Percentiles rank a stretch among this genome's conserved stretches.
These are phyloP conservation scores for Berkeleyomyces basicola DNA, from an alignment of 2,329 filamentous ascomycete species.

Conservation along the genomic window DNA sequence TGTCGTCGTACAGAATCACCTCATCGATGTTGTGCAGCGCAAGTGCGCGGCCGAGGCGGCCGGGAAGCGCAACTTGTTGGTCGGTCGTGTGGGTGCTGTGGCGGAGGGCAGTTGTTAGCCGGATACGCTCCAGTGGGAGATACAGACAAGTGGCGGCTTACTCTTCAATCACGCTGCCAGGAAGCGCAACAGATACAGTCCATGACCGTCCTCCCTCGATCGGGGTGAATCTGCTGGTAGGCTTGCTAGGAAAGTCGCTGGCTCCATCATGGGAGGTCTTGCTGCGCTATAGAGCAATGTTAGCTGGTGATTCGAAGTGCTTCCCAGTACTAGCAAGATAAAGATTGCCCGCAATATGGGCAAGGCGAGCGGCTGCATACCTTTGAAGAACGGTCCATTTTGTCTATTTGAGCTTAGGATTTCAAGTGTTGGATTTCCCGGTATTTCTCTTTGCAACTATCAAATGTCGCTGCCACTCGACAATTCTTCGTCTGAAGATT, in stretches of 20 bases:
- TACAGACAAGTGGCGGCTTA: slow-evolving; percentile 23
- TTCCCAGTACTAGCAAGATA: neutral
- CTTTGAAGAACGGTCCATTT: slow-evolving; percentile 10
- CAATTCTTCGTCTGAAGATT: slow-evolving; percentile 7
- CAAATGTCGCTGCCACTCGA: neutral
- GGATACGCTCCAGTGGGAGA: neutral
- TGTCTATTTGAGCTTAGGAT: neutral
- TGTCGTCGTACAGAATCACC: slow-evolving; percentile 66
- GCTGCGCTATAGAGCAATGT: slow-evolving; percentile 27
- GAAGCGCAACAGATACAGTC: slow-evolving; percentile 63
- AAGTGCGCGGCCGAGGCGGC: slow-evolving; percentile 62
- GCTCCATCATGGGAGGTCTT: slow-evolving; percentile 29
- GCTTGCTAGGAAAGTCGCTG: slow-evolving; percentile 33
- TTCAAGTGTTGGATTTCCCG: neutral
- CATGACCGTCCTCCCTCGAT: slow-evolving; percentile 44
- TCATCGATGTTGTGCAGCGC: slow-evolving; percentile 77
- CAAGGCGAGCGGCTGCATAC: neutral
- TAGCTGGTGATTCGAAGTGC: neutral
- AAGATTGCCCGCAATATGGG: neutral
- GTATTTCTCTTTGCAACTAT: neutral
- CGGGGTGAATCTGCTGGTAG: slow-evolving; percentile 52
- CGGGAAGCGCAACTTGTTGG: slow-evolving; percentile 55
- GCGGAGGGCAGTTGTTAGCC: slow-evolving; percentile 6
- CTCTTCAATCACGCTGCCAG: slow-evolving; percentile 63
- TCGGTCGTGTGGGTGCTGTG: slow-evolving; percentile 53